Base-by-base conservation (phyloP, 805 yeast genomes). In the Starmera quercuum region DNA sequence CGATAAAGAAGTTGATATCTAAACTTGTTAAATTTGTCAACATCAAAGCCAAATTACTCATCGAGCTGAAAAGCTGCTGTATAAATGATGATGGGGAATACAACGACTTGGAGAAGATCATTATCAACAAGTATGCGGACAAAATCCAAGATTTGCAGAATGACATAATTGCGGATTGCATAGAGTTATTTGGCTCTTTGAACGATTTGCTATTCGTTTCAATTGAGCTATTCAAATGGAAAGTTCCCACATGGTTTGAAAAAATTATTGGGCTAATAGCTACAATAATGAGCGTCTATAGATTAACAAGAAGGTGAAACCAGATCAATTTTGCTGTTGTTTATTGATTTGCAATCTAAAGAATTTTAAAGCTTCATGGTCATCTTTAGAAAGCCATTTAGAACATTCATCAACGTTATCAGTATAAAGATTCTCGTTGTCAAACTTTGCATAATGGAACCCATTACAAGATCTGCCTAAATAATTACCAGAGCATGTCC, bases 401-500 rank as follows among this genome's bases (percentile, higher is more conserved):
- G 76, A 63, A 12, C 66, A 58, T 4, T 54, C 44, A 2, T 45
- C 45, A 10, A 52, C 52, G 8, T 57, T 47, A 2, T 51, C 48
- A 0, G 75, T 63, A 7, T 50, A 44, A 18, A 56, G 51, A 25
- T 58, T 51, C 3, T 58, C 47, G 5, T 38, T 42, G 13, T 57
- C 49, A 37, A 73, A 72, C 34, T 69, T 62, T 0, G 78, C 79
- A 64, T 68, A 73, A 36, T 66, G 58, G 31, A 69, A 66, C 1
- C 70, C 64, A 2, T 65, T 55, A 39, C 83, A 75, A 17, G 66
- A 70, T 22, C 58, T 56, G 27, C 62, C 63, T 30, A 47, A 51
- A 42, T 70, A 72, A 16, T 58, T 50, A 6, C 65, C 56, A 35
- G 68, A 67, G 45, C 92, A 82, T 44, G 66, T 62, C 88, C 90